A percentile compares a stretch with the other conserved stretches of the same genome.
These are phyloP conservation scores for Vitellaria paradoxa DNA, from an alignment of 179 eudicot species.

Conservation along the genomic window DNA sequence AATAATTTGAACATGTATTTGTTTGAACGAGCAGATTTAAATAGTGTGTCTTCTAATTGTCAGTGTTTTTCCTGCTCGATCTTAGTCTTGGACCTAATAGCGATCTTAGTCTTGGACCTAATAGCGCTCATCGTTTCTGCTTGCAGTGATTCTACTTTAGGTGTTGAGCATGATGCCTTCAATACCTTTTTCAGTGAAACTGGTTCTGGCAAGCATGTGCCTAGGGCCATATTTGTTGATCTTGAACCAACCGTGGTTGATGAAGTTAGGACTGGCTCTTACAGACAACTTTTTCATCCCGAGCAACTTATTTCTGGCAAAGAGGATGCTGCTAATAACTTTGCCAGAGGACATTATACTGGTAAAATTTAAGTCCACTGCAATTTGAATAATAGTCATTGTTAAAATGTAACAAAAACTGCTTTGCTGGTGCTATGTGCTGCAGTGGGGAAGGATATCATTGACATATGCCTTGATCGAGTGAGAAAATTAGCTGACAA, in stretches of 20 bases:
- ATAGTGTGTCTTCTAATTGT: background rate
- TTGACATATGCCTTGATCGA: constrained; percentile 64
- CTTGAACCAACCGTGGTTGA: constrained; percentile 81
- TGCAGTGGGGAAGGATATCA: constrained; percentile 72
- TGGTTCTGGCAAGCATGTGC: constrained; percentile 79
- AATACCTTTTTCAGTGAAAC: constrained; percentile 87
- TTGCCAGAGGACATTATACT: constrained; percentile 82
- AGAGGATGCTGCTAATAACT: constrained; percentile 85
- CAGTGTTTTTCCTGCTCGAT: background rate
- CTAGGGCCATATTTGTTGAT: constrained; percentile 74
- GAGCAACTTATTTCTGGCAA: constrained; percentile 81
- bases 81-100: background rate
- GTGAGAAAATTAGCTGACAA: constrained; percentile 71
- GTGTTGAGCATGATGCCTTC: constrained; percentile 61
- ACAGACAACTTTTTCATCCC: constrained; percentile 76
- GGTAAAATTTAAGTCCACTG: constrained; percentile 27
- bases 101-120: background rate
- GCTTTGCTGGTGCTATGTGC: background rate
- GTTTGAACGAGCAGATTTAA: background rate
- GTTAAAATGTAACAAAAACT: background rate
- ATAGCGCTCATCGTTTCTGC: background rate
- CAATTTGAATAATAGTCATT: background rate
- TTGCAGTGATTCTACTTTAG: constrained; percentile 63
- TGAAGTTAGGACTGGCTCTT: constrained; percentile 68
- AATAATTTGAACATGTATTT: background rate